Evolutionary conservation across 2,329 filamentous ascomycete genomes (phyloP).

Genomic region (Hypoxylon sp.): DNA sequence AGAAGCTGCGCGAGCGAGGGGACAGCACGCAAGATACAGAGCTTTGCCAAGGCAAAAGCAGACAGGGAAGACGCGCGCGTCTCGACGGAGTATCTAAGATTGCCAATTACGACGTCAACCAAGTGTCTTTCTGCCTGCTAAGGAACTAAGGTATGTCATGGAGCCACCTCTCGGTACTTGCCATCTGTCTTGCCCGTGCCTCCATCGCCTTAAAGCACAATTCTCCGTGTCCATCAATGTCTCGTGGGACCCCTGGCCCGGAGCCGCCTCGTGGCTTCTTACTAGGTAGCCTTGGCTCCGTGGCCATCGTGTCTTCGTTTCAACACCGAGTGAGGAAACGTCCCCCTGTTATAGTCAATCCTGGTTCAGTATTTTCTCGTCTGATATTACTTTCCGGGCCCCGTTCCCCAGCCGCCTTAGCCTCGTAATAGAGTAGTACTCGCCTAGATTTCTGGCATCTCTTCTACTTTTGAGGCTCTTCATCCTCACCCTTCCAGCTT

Average conservation of each 20-base stretch:
- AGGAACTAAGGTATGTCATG: constrained; percentile 39
- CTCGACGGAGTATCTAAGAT: constrained; percentile 47
- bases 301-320: constrained; percentile 30
- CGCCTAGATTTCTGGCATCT: constrained; percentile 27
- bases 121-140: constrained; percentile 24
- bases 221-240: constrained; percentile 26
- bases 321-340: constrained; percentile 25
- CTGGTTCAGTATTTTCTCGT: constrained; percentile 26
- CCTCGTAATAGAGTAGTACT: constrained; percentile 38
- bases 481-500: constrained; percentile 28
- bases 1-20: constrained; percentile 7
- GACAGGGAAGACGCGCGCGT: constrained; percentile 33
- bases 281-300: constrained; percentile 21
- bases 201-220: constrained; percentile 21
- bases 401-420: constrained; percentile 30
- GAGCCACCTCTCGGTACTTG: constrained; percentile 21
- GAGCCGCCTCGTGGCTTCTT: constrained; percentile 35
- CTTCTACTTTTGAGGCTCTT: constrained; percentile 32
- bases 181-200: constrained; percentile 22
- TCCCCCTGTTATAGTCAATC: constrained; percentile 25
- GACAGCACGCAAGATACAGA: constrained; percentile 3
- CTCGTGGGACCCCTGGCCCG: constrained; percentile 37
- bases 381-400: constrained; percentile 28
- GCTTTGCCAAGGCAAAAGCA: constrained; percentile 10
- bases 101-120: constrained; percentile 40